These are phyloP conservation scores for Venturia aucupariae DNA, from an alignment of 2,329 filamentous ascomycete genomes.

Conservation along the genomic window DNA sequence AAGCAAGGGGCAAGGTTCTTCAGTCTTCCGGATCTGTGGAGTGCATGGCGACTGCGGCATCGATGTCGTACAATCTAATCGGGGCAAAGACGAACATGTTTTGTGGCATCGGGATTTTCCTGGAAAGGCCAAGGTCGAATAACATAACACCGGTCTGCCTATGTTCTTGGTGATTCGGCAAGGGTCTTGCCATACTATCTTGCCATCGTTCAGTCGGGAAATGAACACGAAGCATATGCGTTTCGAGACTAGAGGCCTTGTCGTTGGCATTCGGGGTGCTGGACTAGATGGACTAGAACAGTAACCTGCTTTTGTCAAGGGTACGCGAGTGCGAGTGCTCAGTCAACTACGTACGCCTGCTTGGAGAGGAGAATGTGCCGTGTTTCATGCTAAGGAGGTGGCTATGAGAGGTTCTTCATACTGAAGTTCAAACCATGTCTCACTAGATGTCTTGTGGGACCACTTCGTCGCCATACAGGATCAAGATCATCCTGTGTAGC, in stretches of 20 bases:
- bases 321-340: background rate
- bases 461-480: background rate
- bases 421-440: background rate
- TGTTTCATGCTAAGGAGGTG: background rate
- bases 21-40: background rate
- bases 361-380: background rate
- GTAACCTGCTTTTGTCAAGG: background rate
- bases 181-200: background rate
- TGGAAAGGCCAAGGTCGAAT: too few species aligned
- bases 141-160: too few species aligned
- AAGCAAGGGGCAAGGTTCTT: slow-evolving; percentile 4
- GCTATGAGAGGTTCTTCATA: background rate
- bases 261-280: background rate
- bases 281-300: background rate
- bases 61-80: background rate
- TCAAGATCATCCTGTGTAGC: background rate
- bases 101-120: background rate
- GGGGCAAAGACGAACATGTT: background rate
- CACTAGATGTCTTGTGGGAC: background rate
- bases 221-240: background rate
- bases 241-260: background rate
- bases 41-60: slow-evolving; percentile 6
- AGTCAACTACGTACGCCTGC: background rate
- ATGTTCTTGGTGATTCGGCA: background rate
- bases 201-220: background rate